A percentile compares a stretch with the other conserved stretches of the same genome.
Conservation (phyloP, 2,329 filamentous ascomycete species). For the Orbilia oligospora region DNA sequence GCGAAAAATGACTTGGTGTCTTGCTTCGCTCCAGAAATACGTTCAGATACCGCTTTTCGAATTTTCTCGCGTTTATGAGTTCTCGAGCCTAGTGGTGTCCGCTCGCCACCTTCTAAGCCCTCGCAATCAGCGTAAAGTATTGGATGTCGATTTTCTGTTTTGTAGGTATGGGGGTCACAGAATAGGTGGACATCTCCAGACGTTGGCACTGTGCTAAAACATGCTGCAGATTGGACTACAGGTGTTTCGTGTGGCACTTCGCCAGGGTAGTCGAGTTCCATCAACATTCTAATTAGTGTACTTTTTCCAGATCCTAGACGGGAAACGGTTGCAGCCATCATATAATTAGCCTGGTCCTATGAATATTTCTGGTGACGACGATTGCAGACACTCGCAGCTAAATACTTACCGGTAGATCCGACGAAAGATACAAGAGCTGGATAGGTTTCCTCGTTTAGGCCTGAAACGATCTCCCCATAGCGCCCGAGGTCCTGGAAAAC, state of each 20-base stretch:
- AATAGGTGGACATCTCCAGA: slow-evolving; percentile 63
- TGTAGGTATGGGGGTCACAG: slow-evolving; percentile 61
- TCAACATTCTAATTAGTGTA: slow-evolving; percentile 62
- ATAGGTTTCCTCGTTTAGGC: slow-evolving; percentile 45
- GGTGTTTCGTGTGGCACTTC: slow-evolving; percentile 47
- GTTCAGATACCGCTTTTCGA: slow-evolving; percentile 16
- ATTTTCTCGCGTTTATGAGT: slow-evolving; percentile 26
- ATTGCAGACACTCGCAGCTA: neutral
- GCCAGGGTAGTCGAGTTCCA: slow-evolving; percentile 47
- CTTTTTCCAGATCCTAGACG: slow-evolving; percentile 62
- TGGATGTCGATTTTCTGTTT: slow-evolving; percentile 39
- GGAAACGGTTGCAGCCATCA: too few species aligned
- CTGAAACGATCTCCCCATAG: slow-evolving; percentile 41
- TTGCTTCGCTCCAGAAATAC: neutral
- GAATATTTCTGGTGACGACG: neutral
- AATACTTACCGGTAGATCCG: slow-evolving; percentile 60
- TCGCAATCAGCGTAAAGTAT: slow-evolving; percentile 63
- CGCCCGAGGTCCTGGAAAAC: slow-evolving; percentile 51
- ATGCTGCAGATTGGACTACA: slow-evolving; percentile 58
- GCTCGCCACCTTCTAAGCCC: slow-evolving; percentile 62
- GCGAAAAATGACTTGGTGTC: too few species aligned
- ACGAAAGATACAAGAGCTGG: slow-evolving; percentile 63
- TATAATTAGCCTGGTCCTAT: too few species aligned
- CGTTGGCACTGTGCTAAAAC: slow-evolving; percentile 55
- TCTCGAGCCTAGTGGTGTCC: slow-evolving; percentile 50